Base-by-base conservation (phyloP, 2,329 filamentous ascomycete species). In the Daldinia sp. region DNA sequence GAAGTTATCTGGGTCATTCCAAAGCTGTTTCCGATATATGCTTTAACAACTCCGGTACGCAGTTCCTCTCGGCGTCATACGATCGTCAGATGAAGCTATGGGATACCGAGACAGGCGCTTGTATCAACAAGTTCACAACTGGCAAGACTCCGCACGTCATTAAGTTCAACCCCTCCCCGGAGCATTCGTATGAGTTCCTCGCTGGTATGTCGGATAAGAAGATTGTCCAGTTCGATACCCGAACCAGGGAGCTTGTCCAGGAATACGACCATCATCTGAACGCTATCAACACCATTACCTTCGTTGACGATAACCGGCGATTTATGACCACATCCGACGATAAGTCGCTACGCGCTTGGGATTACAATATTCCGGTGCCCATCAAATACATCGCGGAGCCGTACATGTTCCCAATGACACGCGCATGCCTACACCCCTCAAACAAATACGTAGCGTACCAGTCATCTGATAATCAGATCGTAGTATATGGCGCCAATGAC, bases 241-340 rank as follows among this genome's bases (percentile, higher is more conserved):
- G 97, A 30, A 90, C 90, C 6, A 82, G 85, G 73, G 90, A 97
- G 75, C 87, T 96, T 65, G 92, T 97, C 12, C 97, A 99, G 78
- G 96, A 98, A 83, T 99, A 99, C 82, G 95, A 99, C 78, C 96
- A 99, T 80, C 96, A 99, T 79, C 84, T 99, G 69, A 96, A 94
- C n/a, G 93, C 96, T 26, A 91, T 99, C 84, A 99, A 99, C 82
- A 98, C 96, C 9, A 93, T 99, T 73, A 96, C 93, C 4, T 99
- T 98, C 80, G 93, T 97, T 73, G 96, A 99, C 79, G 90, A 97
- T 66, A 93, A 94, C 80, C 90, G 95, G 39, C 92, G 97, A 44
- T 99, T 99, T 86, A 96, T 99, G 84, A 97, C 95, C 28, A 99
- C 97, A 0, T 97, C 93, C 0, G 96, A 99, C 83, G 96, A 99